Conservation (phyloP, 2,329 filamentous ascomycete genomes). For the Fusarium sambucinum region DNA sequence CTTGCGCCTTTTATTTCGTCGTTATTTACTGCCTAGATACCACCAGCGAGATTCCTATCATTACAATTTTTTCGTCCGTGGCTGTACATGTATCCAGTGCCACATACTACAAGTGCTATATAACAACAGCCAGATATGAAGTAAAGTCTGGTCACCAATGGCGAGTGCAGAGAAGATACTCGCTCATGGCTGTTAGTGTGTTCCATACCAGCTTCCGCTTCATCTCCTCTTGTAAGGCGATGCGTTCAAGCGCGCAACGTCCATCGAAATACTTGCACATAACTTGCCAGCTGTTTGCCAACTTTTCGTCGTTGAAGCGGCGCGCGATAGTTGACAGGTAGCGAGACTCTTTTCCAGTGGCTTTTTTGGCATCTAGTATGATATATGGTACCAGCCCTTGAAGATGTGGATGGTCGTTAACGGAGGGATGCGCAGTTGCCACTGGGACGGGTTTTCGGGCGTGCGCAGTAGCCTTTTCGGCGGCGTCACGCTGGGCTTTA, state of each 20-base stretch:
- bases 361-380: slow-evolving; percentile 82
- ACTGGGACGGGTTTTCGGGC: slow-evolving; percentile 63
- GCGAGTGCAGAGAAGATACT: slow-evolving; percentile 74
- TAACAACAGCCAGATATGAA: background rate
- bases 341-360: slow-evolving; percentile 80
- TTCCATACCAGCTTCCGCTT: slow-evolving; percentile 86
- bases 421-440: slow-evolving; percentile 66
- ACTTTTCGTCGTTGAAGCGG: slow-evolving; percentile 66
- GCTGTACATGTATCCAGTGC: background rate
- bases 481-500: slow-evolving; percentile 66
- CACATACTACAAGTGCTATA: slow-evolving; percentile 5
- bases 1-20: slow-evolving; percentile 47
- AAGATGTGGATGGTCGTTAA: slow-evolving; percentile 70
- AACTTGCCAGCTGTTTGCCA: slow-evolving; percentile 76
- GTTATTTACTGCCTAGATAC: slow-evolving; percentile 46
- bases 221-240: slow-evolving; percentile 85
- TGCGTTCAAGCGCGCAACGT: slow-evolving; percentile 83
- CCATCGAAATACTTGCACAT: slow-evolving; percentile 92
- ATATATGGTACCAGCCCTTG: slow-evolving; percentile 71
- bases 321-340: slow-evolving; percentile 73
- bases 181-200: slow-evolving; percentile 72
- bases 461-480: slow-evolving; percentile 68
- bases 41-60: slow-evolving; percentile 44
- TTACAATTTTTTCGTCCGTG: slow-evolving; percentile 33
- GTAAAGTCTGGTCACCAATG: slow-evolving; percentile 69